Evolutionary conservation across 495 filamentous ascomycete genomes (phyloP), one percentile per base, ranked within the genome.

Genomic region (Penicillium egyptiacum): DNA sequence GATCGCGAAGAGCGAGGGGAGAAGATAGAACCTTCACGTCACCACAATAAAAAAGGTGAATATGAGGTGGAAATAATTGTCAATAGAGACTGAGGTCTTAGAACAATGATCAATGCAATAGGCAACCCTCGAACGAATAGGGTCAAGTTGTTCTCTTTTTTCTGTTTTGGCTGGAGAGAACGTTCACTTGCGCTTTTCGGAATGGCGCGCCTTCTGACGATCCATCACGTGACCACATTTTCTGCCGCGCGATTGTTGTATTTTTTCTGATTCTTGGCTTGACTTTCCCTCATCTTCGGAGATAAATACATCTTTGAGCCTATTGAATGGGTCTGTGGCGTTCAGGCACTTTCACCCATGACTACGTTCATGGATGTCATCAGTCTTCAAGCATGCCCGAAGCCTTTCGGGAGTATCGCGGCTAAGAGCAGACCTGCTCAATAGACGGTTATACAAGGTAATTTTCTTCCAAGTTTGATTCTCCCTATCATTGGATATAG

Each of bases 351-450:
- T 46, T 48, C 61, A 55, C 64, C 45, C 56, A 67, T 69, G 63
- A 69, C 60, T 56, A 66, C 65, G 60, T 77, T 77, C 70, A 79
- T 79, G 76, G 75, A 79, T 79, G 76, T 79, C 75, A 79, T 76
- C 70, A 57, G 74, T 67, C 64, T 65, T 68, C 60, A 75, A 70
- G 68, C 69, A 76, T 76, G 74, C 62, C 58, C 70, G 69, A 59
- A 67, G 67, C 67, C 69, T 70, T 69, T 71, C 67, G 69, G 67
- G 72, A 68, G 62, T 69, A 60, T 59, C 59, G 53, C 71, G 70
- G 66, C 59, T 75, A 59, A 75, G 67, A 73, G 62, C 71, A 39
- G 46, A 35, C 31, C 17, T 47, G 30, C 42, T 47, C 42, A 44
- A 37, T 22, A 45, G 31, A 35, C 47, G 22, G n/a, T n/a, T 33